Base-by-base conservation (phyloP, 257 asterid species). In the Rhazya stricta region DNA sequence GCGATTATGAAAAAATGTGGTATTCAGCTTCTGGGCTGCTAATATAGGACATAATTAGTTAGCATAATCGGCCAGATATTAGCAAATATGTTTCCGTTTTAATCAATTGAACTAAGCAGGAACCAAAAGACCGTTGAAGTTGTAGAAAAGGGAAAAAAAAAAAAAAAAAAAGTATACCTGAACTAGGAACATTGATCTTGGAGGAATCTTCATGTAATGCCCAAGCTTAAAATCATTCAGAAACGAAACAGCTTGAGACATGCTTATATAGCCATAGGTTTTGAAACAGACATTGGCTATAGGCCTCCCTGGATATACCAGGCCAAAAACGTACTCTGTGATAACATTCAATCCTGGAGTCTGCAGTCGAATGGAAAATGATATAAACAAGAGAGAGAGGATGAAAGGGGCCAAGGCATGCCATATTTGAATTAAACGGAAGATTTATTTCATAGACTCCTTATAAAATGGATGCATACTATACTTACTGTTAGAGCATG, bases 261-360 rank as follows among this genome's bases (percentile, higher is more conserved):
- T 91, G 76, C 98, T 92, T 15, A 89, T 91, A 45, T 91, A 92
- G 16, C 96, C 94, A 51, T 79, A 92, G 2, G 96, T 89, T 74
- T 92, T 92, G 86, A 92, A 92, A 85, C 93, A 87, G 21, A 91
- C 96, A 34, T 92, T 92, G n/a, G 97, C 97, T 23, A 92, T 81
- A 9, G 97, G 97, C 43, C 84, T 81, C 25, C 97, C 97, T 3
- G 97, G 91, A 77, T 88, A 82, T 30, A 87, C 42, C n/a, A 80
- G 1, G 3, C 97, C 97, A n/a, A 90, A 81, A 0, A 91, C 2
- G 70, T 89, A 89, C 32, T 90, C 96, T 3, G 97, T 89, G 71
- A 92, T 81, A 9, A 92, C 88, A 39, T 92, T 92, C 6, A 92
- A 85, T 23, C 96, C 97, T 1, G 96, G 96, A 27, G 86, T 78